phyloP scores from a whole-genome alignment of 331 rosid genomes.

The Spiraea crenata region DNA sequence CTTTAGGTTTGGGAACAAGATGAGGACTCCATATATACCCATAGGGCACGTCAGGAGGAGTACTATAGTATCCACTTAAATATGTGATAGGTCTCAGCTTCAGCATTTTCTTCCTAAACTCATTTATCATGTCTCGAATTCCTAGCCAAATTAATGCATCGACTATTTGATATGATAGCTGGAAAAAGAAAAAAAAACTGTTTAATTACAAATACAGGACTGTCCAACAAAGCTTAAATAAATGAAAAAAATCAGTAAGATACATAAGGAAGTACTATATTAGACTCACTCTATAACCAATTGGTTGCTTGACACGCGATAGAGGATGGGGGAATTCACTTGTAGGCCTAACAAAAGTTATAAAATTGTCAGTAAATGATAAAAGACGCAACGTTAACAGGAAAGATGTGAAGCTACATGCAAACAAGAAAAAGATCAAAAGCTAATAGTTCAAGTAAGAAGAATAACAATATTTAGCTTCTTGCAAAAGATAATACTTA shows the following conservation, averaged over 20 bases:
- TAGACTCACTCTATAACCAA: constrained; percentile 73
- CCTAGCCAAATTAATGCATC: constrained; percentile 94
- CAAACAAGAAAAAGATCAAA: neutral
- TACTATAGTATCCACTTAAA: constrained; percentile 60
- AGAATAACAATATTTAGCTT: constrained; percentile 21
- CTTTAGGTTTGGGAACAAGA: constrained; percentile 94
- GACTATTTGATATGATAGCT: constrained; percentile 91
- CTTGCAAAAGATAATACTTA: constrained; percentile 56
- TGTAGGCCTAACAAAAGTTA: constrained; percentile 66
- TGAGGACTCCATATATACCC: constrained; percentile 97
- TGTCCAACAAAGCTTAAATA: neutral
- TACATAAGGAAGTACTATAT: neutral
- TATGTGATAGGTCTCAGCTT: constrained; percentile 72
- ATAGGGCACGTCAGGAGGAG: constrained; percentile 62
- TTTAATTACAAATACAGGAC: constrained; percentile 5
- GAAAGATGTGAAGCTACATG: constrained; percentile 12
- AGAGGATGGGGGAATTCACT: constrained; percentile 93
- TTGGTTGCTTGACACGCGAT: constrained; percentile 67
- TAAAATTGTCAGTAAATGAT: constrained; percentile 16
- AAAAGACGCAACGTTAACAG: constrained; percentile 11
- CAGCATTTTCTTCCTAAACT: constrained; percentile 81
- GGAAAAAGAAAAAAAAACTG: constrained; percentile 34
- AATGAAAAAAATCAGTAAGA: constrained; percentile 15
- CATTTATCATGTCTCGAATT: constrained; percentile 78
- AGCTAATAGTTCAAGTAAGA: neutral